These are phyloP conservation scores for Septoria linicola DNA, from an alignment of 2,329 filamentous ascomycete species.

Conservation along the genomic window DNA sequence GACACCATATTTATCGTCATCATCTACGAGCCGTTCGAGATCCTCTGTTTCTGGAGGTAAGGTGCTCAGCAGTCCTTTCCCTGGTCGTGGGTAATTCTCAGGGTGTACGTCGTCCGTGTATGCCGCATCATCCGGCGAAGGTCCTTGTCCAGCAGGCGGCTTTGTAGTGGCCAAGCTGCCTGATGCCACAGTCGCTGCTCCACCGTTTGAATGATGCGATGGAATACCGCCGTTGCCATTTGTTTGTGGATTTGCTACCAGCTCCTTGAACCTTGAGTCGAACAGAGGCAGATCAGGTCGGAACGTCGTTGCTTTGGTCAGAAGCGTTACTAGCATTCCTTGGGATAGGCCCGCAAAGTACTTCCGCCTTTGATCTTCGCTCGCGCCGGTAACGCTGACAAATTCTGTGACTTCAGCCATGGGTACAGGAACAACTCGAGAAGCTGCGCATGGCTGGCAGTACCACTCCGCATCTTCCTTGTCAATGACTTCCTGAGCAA, in stretches of 20 bases:
- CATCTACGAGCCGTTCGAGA: constrained; percentile 62
- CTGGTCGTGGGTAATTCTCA: constrained; percentile 62
- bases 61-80: constrained; percentile 57
- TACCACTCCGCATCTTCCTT: constrained; percentile 70
- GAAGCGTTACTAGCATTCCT: constrained; percentile 61
- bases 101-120: constrained; percentile 53
- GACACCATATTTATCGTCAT: constrained; percentile 52
- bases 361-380: constrained; percentile 27
- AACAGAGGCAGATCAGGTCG: constrained; percentile 69
- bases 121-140: constrained; percentile 50
- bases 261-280: constrained; percentile 37
- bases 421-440: constrained; percentile 44
- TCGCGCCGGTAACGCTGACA: constrained; percentile 40
- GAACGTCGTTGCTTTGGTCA: constrained; percentile 60
- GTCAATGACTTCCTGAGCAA: constrained; percentile 66
- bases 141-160: constrained; percentile 1
- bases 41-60: constrained; percentile 59
- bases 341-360: constrained; percentile 64
- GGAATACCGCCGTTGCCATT: constrained; percentile 12
- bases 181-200: neutral
- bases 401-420: constrained; percentile 44
- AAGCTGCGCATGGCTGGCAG: constrained; percentile 62
- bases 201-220: neutral
- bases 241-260: neutral
- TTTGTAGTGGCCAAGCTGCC: constrained; percentile 31